phyloP scores from a whole-genome alignment of 2,329 filamentous ascomycete genomes.

The Fusarium hainanense region DNA sequence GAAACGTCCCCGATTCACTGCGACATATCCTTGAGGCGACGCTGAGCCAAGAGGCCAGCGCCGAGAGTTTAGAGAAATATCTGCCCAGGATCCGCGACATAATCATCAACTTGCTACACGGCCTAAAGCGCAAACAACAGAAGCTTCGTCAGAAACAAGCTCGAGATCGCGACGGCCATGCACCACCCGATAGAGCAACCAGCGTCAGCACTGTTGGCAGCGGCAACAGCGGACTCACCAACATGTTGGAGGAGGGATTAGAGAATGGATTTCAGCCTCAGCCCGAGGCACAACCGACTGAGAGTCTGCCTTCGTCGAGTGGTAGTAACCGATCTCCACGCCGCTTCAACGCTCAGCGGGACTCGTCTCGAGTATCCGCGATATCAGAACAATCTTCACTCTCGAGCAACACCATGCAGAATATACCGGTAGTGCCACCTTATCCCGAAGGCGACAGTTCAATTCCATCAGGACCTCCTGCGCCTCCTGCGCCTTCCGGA shows the following conservation, averaged over 20 bases:
- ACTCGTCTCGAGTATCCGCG: slow-evolving; percentile 62
- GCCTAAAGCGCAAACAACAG: slow-evolving; percentile 96
- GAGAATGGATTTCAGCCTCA: slow-evolving; percentile 63
- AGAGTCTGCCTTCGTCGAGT: slow-evolving; percentile 44
- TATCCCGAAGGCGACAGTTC: slow-evolving; percentile 72
- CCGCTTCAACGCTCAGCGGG: slow-evolving; percentile 60
- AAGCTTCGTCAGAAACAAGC: slow-evolving; percentile 76
- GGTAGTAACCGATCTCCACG: slow-evolving; percentile 58
- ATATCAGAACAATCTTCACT: slow-evolving; percentile 72
- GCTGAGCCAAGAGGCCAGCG: slow-evolving; percentile 93
- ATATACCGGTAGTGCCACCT: slow-evolving; percentile 77
- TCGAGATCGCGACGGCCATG: slow-evolving; percentile 63
- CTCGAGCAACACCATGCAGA: slow-evolving; percentile 81
- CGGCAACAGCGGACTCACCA: slow-evolving; percentile 65
- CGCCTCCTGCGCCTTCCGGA: slow-evolving; percentile 52
- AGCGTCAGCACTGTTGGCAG: slow-evolving; percentile 70
- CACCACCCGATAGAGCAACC: slow-evolving; percentile 61
- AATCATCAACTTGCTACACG: slow-evolving; percentile 96
- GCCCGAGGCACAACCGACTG: slow-evolving; percentile 51
- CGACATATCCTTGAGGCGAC: slow-evolving; percentile 94
- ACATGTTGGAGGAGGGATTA: slow-evolving; percentile 68
- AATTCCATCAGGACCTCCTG: slow-evolving; percentile 57
- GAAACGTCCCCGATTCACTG: slow-evolving; percentile 92
- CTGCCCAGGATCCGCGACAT: slow-evolving; percentile 96
- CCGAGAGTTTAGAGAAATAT: slow-evolving; percentile 92